phyloP scores from a whole-genome alignment of 371 early-diverging fungal species.

The Mucor racemosus region DNA sequence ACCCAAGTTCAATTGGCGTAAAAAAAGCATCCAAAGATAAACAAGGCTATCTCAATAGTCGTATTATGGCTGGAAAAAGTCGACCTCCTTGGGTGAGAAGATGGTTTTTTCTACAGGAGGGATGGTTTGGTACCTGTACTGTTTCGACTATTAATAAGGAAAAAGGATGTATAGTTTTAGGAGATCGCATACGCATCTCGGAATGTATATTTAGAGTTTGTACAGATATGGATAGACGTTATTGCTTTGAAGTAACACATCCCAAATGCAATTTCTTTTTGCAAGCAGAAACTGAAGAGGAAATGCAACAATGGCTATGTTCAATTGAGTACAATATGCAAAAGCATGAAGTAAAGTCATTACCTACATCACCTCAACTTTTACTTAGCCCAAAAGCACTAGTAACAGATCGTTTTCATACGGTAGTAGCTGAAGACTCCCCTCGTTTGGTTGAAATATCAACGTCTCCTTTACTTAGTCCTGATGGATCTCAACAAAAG shows the following conservation, averaged over 20 bases:
- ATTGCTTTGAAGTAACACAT: conserved; percentile 71
- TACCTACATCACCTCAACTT: conserved; percentile 12
- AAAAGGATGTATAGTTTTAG: conserved; percentile 58
- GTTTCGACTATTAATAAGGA: conserved; percentile 48
- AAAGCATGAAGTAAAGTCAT: background rate
- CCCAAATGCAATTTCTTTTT: conserved; percentile 50
- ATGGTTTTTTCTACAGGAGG: conserved; percentile 64
- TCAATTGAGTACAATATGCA: conserved; percentile 57
- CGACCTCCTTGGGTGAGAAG: conserved; percentile 55
- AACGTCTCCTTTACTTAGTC: conserved; percentile 21
- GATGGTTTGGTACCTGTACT: conserved; percentile 58
- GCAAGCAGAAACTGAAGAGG: conserved; percentile 74
- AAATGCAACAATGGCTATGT: conserved; percentile 68
- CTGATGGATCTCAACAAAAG: conserved; percentile 1
- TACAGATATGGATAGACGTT: conserved; percentile 66
- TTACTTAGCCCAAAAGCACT: conserved; percentile 21
- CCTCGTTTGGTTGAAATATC: conserved; percentile 11
- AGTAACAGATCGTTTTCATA: background rate
- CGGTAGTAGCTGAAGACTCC: background rate
- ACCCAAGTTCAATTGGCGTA: background rate
- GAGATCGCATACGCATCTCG: conserved; percentile 54
- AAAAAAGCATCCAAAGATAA: conserved; percentile 16
- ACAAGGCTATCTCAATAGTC: conserved; percentile 44
- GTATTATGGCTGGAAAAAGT: conserved; percentile 32
- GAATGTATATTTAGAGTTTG: conserved; percentile 53